Conservation (phyloP, 2,329 filamentous ascomycete genomes). For the Stagonosporopsis rhizophila region DNA sequence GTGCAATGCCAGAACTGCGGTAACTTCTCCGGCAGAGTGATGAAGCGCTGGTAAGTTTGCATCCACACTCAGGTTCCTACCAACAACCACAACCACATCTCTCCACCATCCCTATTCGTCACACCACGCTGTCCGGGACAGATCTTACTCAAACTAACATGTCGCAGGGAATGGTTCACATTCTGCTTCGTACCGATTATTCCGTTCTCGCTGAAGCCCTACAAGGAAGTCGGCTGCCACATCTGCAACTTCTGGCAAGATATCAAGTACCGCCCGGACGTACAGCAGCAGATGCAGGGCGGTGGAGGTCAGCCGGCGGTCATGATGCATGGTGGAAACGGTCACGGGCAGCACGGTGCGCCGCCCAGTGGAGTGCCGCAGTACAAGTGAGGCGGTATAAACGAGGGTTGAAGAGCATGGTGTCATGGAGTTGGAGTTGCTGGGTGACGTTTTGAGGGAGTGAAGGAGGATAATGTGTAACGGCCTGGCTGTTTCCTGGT, state of each 20-base stretch:
- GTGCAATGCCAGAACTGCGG: slow-evolving; percentile 62
- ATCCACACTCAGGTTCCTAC: not conserved
- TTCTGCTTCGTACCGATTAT: slow-evolving; percentile 79
- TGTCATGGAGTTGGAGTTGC: not conserved
- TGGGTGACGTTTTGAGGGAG: not conserved
- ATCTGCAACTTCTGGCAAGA: slow-evolving; percentile 79
- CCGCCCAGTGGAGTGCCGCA: slow-evolving; percentile 34
- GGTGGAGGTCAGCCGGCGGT: slow-evolving; percentile 24
- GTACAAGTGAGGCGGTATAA: slow-evolving; percentile 24
- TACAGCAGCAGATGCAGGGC: slow-evolving; percentile 41
- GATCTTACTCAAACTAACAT: not conserved
- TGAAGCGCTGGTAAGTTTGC: slow-evolving; percentile 53
- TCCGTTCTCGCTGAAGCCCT: slow-evolving; percentile 67
- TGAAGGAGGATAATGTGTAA: not conserved
- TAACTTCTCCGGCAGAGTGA: slow-evolving; percentile 55
- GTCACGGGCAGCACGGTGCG: slow-evolving; percentile 3
- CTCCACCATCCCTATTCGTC: not conserved
- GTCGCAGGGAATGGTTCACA: slow-evolving; percentile 71
- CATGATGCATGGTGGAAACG: slow-evolving; percentile 35
- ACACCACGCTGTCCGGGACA: not conserved
- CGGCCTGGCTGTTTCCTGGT: not conserved
- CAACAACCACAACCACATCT: not conserved
- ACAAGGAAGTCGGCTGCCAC: slow-evolving; percentile 72
- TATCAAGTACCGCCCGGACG: slow-evolving; percentile 53
- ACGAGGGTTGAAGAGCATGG: not conserved